These are phyloP conservation scores for Ziziphus jujuba DNA, from an alignment of 306 rosid genomes.

Conservation along the genomic window DNA sequence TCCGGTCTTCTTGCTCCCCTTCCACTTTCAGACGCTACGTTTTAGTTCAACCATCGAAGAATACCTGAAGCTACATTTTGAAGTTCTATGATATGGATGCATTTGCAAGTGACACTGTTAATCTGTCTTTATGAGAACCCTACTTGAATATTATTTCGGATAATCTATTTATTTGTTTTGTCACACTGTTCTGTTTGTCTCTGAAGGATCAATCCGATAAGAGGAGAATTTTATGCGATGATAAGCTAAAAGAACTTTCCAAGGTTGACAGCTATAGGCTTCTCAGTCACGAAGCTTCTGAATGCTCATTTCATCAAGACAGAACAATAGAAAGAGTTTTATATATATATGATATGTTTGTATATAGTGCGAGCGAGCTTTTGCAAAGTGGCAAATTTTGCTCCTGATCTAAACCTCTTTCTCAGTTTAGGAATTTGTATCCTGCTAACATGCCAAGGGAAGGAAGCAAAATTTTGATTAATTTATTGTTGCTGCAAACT, in stretches of 20 bases:
- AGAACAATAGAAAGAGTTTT: slow-evolving; percentile 5
- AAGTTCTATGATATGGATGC: too few relatives aligned
- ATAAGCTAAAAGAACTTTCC: slow-evolving; percentile 17
- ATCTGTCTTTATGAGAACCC: too few relatives aligned
- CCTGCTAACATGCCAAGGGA: slow-evolving; percentile 9
- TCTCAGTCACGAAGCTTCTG: slow-evolving; percentile 29
- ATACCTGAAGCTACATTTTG: too few relatives aligned
- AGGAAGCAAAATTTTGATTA: slow-evolving; percentile 17
- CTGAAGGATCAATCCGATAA: slow-evolving; percentile 32
- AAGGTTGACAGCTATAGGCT: slow-evolving; percentile 22
- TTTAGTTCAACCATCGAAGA: too few relatives aligned
- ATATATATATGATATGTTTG: too few relatives aligned
- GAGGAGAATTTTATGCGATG: slow-evolving; percentile 23
- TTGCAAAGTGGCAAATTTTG: slow-evolving; percentile 25
- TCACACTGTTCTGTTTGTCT: not conserved
- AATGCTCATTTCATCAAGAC: slow-evolving; percentile 24
- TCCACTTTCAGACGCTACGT: slow-evolving; percentile 14
- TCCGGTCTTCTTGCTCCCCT: slow-evolving; percentile 21
- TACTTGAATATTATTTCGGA: too few relatives aligned
- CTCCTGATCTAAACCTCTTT: slow-evolving; percentile 1
- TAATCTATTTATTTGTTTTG: not conserved
- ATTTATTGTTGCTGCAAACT: not conserved
- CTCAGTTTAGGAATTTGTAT: slow-evolving; percentile 7
- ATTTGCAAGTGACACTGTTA: too few relatives aligned
- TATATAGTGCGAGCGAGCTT: slow-evolving; percentile 23